Conservation (phyloP, 306 rosid genomes). For the Begonia fuchsioides region DNA sequence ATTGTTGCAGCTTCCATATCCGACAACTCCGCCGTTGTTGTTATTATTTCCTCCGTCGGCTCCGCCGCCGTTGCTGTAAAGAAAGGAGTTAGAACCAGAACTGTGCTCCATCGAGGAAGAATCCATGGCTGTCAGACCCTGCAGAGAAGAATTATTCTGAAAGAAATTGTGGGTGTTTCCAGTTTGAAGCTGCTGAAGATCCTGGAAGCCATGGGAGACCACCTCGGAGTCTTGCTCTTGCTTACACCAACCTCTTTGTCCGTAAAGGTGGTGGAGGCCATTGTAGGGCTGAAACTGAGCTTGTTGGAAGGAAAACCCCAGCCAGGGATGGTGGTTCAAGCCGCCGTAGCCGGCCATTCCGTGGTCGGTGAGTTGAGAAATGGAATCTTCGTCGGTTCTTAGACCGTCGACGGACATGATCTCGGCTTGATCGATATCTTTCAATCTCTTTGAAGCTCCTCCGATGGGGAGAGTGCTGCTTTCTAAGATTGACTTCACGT, state of each 20-base stretch:
- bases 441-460: conserved; percentile 63
- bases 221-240: conserved; percentile 41
- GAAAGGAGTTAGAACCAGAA: conserved; percentile 33
- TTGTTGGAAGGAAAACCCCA: conserved; percentile 41
- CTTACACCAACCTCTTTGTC: conserved; percentile 62
- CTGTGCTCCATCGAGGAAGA: conserved; percentile 52
- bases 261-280: conserved; percentile 26
- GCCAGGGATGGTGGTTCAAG: conserved; percentile 22
- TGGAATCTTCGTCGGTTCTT: conserved; percentile 13
- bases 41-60: no score
- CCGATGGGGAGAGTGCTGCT: conserved; percentile 68
- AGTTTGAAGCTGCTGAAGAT: conserved; percentile 32
- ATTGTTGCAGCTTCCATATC: conserved; percentile 4
- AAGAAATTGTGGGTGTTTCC: conserved; percentile 50
- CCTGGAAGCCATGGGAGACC: conserved; percentile 17
- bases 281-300: conserved; percentile 6
- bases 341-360: conserved; percentile 10
- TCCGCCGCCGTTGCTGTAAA: conserved; percentile 17
- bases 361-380: conserved; percentile 22
- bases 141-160: conserved; percentile 22
- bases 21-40: no score
- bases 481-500: conserved; percentile 69
- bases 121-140: conserved; percentile 32
- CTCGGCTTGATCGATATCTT: conserved; percentile 43
- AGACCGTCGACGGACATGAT: conserved; percentile 13